A percentile compares a stretch with the other conserved stretches of the same genome.
These are phyloP conservation scores for Cudoniella acicularis DNA, from an alignment of 495 filamentous ascomycete species.

Conservation along the genomic window DNA sequence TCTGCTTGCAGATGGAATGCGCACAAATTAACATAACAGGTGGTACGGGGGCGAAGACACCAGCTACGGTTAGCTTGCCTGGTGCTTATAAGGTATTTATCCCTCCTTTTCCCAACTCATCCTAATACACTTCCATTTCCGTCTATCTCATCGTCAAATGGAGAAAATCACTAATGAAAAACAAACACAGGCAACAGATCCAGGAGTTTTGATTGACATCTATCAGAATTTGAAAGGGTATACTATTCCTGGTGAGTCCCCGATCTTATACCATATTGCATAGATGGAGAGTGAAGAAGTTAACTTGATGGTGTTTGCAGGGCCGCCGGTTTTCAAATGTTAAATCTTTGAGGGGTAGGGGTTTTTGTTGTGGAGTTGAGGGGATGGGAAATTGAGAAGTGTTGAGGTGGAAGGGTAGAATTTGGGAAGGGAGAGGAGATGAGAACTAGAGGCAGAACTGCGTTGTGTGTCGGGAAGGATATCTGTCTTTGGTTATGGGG, in stretches of 20 bases:
- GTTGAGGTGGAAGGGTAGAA: no score
- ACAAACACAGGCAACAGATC: conserved; percentile 33
- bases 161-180: not conserved
- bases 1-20: conserved; percentile 40
- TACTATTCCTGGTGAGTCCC: conserved; percentile 32
- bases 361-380: not conserved
- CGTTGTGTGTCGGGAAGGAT: no score
- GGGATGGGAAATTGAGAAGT: not conserved
- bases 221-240: conserved; percentile 42
- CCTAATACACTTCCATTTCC: not conserved
- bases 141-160: no score
- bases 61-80: conserved; percentile 50
- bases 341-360: no score
- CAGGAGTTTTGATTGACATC: conserved; percentile 52
- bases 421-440: no score
- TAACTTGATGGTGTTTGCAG: not conserved
- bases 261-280: not conserved
- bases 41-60: conserved; percentile 38
- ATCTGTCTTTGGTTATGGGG: no score
- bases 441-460: no score
- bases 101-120: no score
- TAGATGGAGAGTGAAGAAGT: conserved; percentile 21
- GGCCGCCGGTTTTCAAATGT: conserved; percentile 4
- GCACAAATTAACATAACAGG: conserved; percentile 53
- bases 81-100: conserved; percentile 43